phyloP scores from a whole-genome alignment of 1,284 basidiomycete species.

The Leccinum pachyderme region DNA sequence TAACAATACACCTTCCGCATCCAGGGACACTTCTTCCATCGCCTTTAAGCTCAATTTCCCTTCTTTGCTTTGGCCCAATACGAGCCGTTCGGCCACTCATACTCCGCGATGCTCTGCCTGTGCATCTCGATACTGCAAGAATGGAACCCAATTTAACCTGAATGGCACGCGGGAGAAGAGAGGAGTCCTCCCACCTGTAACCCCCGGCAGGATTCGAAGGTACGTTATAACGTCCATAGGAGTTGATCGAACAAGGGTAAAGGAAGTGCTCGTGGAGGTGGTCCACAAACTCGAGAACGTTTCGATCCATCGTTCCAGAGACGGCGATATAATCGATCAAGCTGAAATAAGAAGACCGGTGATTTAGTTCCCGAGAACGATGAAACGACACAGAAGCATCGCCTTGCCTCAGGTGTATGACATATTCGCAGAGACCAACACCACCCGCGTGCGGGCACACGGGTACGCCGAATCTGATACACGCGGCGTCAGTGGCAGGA shows the following conservation, averaged over 20 bases:
- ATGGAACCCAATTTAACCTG: background rate
- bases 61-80: conserved; percentile 54
- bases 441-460: conserved; percentile 96
- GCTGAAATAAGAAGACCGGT: conserved; percentile 34
- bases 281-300: conserved; percentile 87
- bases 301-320: conserved; percentile 89
- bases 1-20: conserved; percentile 4
- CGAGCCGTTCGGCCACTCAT: conserved; percentile 71
- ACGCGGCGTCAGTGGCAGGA: conserved; percentile 14
- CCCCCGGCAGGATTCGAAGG: conserved; percentile 65
- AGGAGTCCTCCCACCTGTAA: conserved; percentile 55
- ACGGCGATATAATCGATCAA: conserved; percentile 92
- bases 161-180: background rate
- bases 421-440: conserved; percentile 93
- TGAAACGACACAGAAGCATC: conserved; percentile 9
- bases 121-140: conserved; percentile 71
- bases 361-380: background rate
- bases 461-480: conserved; percentile 69
- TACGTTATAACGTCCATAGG: conserved; percentile 82
- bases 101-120: conserved; percentile 67
- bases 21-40: background rate
- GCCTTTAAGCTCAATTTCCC: conserved; percentile 1
- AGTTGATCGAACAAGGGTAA: conserved; percentile 87
- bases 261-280: conserved; percentile 94
- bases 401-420: conserved; percentile 72